Evolutionary conservation across 129 eudicot genomes (phyloP).

Genomic region (Flaveria ramosissima): DNA sequence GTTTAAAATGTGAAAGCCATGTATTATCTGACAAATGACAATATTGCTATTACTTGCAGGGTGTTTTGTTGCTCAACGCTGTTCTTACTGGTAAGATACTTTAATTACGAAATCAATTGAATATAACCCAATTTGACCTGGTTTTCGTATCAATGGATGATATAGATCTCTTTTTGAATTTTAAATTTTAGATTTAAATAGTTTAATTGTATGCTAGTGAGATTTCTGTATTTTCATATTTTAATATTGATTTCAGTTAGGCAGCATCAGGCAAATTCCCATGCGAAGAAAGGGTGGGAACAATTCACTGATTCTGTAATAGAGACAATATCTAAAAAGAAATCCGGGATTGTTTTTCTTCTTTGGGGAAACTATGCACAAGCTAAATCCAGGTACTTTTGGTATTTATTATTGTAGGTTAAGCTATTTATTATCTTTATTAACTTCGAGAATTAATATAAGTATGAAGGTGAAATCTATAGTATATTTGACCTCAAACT

Average conservation of each 20-base stretch:
- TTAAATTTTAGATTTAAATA: neutral
- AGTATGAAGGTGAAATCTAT: neutral
- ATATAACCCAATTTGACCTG: neutral
- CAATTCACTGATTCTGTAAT: constrained; percentile 92
- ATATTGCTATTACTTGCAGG: constrained; percentile 47
- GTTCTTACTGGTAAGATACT: constrained; percentile 81
- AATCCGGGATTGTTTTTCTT: constrained; percentile 82
- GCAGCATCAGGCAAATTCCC: constrained; percentile 92
- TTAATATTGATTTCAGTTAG: constrained; percentile 51
- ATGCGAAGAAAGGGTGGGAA: constrained; percentile 98
- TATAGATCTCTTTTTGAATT: neutral
- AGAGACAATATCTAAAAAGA: constrained; percentile 71
- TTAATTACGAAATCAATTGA: neutral
- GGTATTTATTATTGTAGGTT: neutral
- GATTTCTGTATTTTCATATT: neutral
- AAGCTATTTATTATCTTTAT: neutral
- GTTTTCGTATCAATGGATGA: neutral
- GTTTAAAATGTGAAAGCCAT: neutral
- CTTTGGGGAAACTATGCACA: constrained; percentile 99
- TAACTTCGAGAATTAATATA: neutral
- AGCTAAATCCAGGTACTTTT: constrained; percentile 74
- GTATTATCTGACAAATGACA: constrained; percentile 30
- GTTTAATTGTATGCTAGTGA: constrained; percentile 4
- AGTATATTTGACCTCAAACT: neutral
- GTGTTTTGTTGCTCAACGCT: constrained; percentile 82